Conservation (phyloP, 169 alveolate species). For the Plasmodium blacklocki region DNA sequence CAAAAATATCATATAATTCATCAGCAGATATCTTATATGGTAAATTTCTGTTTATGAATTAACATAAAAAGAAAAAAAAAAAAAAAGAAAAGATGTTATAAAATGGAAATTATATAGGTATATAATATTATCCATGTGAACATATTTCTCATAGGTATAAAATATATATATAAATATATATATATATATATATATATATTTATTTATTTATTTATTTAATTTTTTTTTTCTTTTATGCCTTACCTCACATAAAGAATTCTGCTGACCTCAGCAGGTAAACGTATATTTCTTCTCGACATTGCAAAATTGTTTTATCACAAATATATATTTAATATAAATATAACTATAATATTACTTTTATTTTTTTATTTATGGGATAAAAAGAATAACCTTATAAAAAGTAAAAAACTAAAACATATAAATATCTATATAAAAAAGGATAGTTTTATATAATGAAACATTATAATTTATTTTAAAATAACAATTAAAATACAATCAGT, state of each 20-base stretch:
- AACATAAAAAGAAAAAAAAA: background rate
- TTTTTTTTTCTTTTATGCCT: background rate
- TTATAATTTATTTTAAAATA: too few species aligned
- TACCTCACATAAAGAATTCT: slow-evolving; percentile 79
- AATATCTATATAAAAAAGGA: too few species aligned
- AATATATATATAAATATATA: background rate
- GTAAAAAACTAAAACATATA: too few species aligned
- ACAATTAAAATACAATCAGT: too few species aligned
- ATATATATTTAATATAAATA: background rate
- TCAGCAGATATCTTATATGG: slow-evolving; percentile 93
- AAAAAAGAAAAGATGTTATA: background rate
- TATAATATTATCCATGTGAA: background rate
- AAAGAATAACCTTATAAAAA: too few species aligned
- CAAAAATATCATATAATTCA: slow-evolving; percentile 98
- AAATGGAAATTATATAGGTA: background rate
- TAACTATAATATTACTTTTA: background rate
- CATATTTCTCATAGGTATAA: background rate
- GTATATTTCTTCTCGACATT: slow-evolving; percentile 76
- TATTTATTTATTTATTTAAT: background rate
- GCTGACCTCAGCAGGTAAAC: slow-evolving; percentile 79
- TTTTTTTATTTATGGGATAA: too few species aligned
- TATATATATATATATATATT: background rate
- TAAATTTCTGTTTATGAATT: slow-evolving; percentile 81
- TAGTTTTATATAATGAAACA: too few species aligned
- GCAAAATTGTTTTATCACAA: slow-evolving; percentile 10